Conservation (phyloP, 2,329 filamentous ascomycete genomes). For the Calonectria pteridis region DNA sequence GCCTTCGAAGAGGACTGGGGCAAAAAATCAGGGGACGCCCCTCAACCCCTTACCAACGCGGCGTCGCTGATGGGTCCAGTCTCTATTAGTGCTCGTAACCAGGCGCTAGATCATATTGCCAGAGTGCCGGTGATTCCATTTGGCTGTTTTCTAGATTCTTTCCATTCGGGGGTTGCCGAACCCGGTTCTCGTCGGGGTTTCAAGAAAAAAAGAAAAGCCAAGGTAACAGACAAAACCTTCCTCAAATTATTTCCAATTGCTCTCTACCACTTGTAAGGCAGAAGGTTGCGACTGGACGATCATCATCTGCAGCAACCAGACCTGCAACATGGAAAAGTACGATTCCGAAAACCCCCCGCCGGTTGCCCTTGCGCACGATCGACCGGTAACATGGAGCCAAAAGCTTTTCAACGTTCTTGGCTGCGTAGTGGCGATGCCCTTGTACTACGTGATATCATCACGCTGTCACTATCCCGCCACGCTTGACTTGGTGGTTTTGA, state of each 20-base stretch:
- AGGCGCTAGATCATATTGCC: background rate
- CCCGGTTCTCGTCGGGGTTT: background rate
- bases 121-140: background rate
- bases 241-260: background rate
- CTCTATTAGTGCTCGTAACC: background rate
- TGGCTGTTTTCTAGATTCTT: background rate
- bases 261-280: no score
- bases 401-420: constrained; percentile 11
- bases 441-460: background rate
- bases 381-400: background rate
- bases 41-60: background rate
- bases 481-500: background rate
- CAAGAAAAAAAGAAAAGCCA: background rate
- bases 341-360: background rate
- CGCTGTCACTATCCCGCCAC: background rate
- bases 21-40: background rate
- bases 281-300: background rate
- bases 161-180: background rate
- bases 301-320: background rate
- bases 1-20: no score
- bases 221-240: background rate
- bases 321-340: background rate
- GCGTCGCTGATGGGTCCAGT: background rate
- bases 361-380: background rate
- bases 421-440: background rate